phyloP scores from a whole-genome alignment of 2,329 filamentous ascomycete species.

The Penicillium sp. region DNA sequence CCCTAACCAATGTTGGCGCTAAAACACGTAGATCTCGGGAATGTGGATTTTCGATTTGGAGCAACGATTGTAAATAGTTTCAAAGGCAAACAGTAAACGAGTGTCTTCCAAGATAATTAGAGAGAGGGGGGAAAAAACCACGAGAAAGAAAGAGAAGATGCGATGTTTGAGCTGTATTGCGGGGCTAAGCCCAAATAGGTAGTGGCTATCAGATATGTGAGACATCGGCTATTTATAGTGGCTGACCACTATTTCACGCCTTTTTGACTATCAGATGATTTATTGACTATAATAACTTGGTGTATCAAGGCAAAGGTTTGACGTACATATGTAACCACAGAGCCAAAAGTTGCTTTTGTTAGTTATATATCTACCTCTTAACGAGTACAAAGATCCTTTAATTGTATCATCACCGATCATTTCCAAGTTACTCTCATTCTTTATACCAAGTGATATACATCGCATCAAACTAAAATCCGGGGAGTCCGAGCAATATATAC shows the following conservation, averaged over 20 bases:
- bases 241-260: background rate
- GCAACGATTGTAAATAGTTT: slow-evolving; percentile 1
- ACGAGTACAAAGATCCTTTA: background rate
- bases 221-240: slow-evolving; percentile 27
- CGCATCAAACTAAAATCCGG: too few species aligned
- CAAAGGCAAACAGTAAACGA: slow-evolving; percentile 12
- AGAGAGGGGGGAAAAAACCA: background rate
- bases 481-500: background rate
- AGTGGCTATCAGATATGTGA: slow-evolving; percentile 12
- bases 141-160: slow-evolving; percentile 8
- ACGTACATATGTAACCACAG: too few species aligned
- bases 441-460: background rate
- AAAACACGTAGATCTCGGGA: slow-evolving; percentile 19
- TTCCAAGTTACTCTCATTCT: background rate
- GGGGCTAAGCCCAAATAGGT: slow-evolving; percentile 22
- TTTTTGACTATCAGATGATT: background rate
- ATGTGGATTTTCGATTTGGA: slow-evolving; percentile 4
- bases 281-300: background rate
- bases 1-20: slow-evolving; percentile 13
- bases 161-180: slow-evolving; percentile 19
- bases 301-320: background rate
- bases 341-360: background rate
- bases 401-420: background rate
- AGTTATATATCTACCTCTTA: background rate
- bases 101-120: slow-evolving; percentile 1